A percentile compares a stretch with the other conserved stretches of the same genome.
phyloP scores from a whole-genome alignment of 1,139 yeast species.

The Yamadazyma oceani region DNA sequence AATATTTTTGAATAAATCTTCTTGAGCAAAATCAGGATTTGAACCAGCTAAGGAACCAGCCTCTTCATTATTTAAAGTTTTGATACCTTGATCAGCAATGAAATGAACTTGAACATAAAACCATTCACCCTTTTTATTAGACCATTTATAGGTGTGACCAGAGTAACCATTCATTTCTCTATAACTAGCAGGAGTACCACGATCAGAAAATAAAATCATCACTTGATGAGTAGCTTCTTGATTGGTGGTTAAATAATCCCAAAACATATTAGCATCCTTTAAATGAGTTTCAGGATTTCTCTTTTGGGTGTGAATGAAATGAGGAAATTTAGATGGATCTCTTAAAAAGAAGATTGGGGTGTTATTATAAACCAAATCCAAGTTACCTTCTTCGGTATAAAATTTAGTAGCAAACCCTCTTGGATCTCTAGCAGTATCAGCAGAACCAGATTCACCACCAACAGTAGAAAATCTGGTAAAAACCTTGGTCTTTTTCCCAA shows the following conservation, averaged over 20 bases:
- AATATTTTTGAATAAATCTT: slow-evolving; percentile 62
- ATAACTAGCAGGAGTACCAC: slow-evolving; percentile 69
- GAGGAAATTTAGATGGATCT: slow-evolving; percentile 86
- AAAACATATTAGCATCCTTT: slow-evolving; percentile 73
- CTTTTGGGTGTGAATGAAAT: slow-evolving; percentile 83
- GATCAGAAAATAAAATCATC: slow-evolving; percentile 58
- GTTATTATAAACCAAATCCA: slow-evolving; percentile 88
- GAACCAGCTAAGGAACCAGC: slow-evolving; percentile 58
- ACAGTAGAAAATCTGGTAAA: slow-evolving; percentile 85
- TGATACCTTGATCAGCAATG: slow-evolving; percentile 59
- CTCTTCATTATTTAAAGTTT: slow-evolving; percentile 55
- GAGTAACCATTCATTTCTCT: slow-evolving; percentile 72
- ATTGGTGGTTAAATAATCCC: slow-evolving; percentile 65
- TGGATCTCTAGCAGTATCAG: slow-evolving; percentile 89
- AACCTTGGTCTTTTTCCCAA: slow-evolving; percentile 75
- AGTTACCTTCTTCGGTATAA: slow-evolving; percentile 85
- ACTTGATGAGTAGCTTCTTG: slow-evolving; percentile 69
- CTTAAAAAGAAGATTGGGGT: slow-evolving; percentile 86
- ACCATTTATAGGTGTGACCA: slow-evolving; percentile 71
- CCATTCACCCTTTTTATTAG: slow-evolving; percentile 66
- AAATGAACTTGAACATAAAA: slow-evolving; percentile 66
- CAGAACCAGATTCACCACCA: slow-evolving; percentile 83
- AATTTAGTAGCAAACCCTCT: slow-evolving; percentile 84
- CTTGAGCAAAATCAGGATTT: slow-evolving; percentile 64
- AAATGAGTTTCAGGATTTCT: slow-evolving; percentile 79